Conservation (phyloP, 768 basidiomycete genomes). For the Boletus rufocinnamomeus region DNA sequence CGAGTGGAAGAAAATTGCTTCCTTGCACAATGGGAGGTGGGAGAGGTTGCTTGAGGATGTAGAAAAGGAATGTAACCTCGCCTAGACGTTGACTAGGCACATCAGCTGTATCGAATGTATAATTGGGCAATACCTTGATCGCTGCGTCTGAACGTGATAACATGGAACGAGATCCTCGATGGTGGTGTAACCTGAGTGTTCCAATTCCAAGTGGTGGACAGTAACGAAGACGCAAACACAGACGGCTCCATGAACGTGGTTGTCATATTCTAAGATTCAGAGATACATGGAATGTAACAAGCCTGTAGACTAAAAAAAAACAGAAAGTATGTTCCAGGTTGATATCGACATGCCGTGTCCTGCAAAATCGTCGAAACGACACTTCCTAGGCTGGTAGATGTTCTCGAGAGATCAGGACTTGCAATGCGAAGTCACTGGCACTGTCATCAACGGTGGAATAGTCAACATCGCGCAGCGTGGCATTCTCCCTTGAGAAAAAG, state of each 20-base stretch:
- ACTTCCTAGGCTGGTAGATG: constrained; percentile 61
- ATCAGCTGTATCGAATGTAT: neutral
- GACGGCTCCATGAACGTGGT: neutral
- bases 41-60: constrained; percentile 25
- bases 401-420: constrained; percentile 60
- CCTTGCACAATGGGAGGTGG: constrained; percentile 33
- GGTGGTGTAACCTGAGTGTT: neutral
- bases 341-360: constrained; percentile 66
- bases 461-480: constrained; percentile 64
- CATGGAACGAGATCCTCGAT: neutral
- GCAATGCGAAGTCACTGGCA: constrained; percentile 57
- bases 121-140: neutral
- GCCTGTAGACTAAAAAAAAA: neutral
- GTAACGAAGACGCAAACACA: neutral
- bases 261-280: neutral
- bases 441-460: constrained; percentile 57
- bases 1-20: constrained; percentile 30
- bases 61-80: constrained; percentile 28
- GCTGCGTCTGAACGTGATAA: neutral
- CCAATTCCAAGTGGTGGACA: neutral
- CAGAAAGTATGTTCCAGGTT: constrained; percentile 48
- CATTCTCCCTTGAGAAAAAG: constrained; percentile 49
- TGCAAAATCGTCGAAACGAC: constrained; percentile 52
- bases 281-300: neutral
- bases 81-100: neutral